Conservation (phyloP, 805 yeast genomes). For the Saccharomycopsis babjevae region DNA sequence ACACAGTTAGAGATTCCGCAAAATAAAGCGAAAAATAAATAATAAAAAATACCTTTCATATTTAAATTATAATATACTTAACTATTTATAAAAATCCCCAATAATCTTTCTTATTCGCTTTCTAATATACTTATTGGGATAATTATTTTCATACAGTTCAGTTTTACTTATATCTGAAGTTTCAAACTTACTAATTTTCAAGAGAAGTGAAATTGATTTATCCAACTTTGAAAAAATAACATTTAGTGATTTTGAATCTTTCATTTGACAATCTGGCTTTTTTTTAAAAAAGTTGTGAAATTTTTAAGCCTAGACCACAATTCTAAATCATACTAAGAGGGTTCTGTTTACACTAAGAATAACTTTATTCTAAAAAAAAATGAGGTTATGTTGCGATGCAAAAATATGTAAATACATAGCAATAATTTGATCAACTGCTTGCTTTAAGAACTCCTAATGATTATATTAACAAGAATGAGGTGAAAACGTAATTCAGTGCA, state of each 20-base stretch:
- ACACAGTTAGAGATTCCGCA: slow-evolving; percentile 29
- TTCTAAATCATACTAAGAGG: not conserved
- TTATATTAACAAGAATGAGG: no score
- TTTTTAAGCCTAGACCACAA: not conserved
- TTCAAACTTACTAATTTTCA: no score
- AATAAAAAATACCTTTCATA: not conserved
- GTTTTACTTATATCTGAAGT: no score
- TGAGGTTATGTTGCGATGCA: not conserved
- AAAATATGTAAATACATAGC: not conserved
- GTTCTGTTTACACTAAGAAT: not conserved
- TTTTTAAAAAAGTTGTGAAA: not conserved
- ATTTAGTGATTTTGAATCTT: not conserved
- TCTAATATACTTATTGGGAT: no score
- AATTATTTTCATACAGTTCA: no score
- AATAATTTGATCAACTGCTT: no score
- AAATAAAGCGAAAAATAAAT: not conserved
- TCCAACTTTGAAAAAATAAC: no score
- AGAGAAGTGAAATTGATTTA: no score
- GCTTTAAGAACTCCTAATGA: no score
- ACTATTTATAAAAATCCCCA: no score
- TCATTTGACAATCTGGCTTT: not conserved
- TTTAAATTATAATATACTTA: not conserved
- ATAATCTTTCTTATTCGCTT: no score
- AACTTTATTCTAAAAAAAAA: not conserved
- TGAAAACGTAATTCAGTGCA: no score